phyloP scores from a whole-genome alignment of 176 grass and related monocot species.

The Pharus latifolius region DNA sequence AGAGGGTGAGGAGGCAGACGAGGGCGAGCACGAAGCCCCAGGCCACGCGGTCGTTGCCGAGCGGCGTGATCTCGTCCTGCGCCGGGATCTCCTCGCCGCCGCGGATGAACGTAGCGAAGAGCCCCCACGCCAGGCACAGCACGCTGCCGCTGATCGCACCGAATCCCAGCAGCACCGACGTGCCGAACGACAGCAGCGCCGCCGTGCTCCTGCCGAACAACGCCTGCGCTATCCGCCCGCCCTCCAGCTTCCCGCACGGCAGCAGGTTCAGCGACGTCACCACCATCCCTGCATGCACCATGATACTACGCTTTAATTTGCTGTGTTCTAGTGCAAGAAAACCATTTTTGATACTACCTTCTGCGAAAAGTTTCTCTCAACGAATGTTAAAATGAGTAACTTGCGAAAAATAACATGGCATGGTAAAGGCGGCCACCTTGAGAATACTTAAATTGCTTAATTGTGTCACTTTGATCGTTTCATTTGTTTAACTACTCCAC shows the following conservation, averaged over 20 bases:
- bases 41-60: constrained; percentile 40
- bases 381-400: too few relatives aligned
- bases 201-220: constrained; percentile 58
- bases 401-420: too few relatives aligned
- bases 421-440: too few relatives aligned
- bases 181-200: constrained; percentile 58
- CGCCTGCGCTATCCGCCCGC: constrained; percentile 80
- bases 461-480: too few relatives aligned
- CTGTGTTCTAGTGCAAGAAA: neutral
- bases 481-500: too few relatives aligned
- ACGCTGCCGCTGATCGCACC: constrained; percentile 78
- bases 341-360: too few relatives aligned
- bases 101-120: constrained; percentile 87
- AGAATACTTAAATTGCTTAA: too few relatives aligned
- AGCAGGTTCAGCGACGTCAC: constrained; percentile 94
- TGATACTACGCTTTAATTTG: too few relatives aligned
- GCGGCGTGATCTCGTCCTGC: constrained; percentile 84
- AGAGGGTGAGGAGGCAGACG: constrained; percentile 72
- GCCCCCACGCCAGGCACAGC: constrained; percentile 86
- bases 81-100: constrained; percentile 90
- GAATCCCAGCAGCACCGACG: constrained; percentile 48
- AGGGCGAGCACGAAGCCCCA: constrained; percentile 74
- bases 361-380: too few relatives aligned
- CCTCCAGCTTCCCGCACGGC: constrained; percentile 73
- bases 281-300: constrained; percentile 64